Conservation (phyloP, 208 protist species). For the Tritrichomonas musculus region DNA sequence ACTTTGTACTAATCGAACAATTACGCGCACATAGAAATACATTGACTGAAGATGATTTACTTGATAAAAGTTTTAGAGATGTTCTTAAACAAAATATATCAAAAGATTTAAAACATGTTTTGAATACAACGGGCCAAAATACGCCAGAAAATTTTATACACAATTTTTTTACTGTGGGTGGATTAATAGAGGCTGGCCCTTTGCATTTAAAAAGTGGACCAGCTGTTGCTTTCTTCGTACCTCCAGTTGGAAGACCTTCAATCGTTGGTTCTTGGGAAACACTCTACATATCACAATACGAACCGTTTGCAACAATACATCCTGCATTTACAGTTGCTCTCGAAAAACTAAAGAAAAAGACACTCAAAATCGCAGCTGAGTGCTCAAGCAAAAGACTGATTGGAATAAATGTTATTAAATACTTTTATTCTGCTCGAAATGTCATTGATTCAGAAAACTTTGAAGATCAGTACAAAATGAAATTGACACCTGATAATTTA, state of each 20-base stretch:
- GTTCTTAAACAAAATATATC: not conserved
- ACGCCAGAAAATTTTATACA: not conserved
- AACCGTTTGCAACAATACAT: not conserved
- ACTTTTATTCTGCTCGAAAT: not conserved
- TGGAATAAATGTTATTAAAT: not conserved
- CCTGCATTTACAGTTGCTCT: not conserved
- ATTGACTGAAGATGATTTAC: not conserved
- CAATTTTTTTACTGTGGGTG: not conserved
- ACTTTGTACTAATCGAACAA: not conserved
- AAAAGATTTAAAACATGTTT: not conserved
- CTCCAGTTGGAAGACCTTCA: not conserved
- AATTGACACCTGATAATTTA: not conserved
- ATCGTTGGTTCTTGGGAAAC: not conserved
- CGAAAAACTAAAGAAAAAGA: not conserved
- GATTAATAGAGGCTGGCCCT: not conserved
- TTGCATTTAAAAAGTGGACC: not conserved
- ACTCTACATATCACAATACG: not conserved
- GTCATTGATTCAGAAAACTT: not conserved
- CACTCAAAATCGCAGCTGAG: not conserved
- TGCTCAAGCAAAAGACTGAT: not conserved
- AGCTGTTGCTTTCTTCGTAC: not conserved
- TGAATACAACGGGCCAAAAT: not conserved
- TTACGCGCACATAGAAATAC: not conserved
- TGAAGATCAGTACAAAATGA: not conserved
- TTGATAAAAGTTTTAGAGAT: not conserved